A percentile compares a stretch with the other conserved stretches of the same genome.
These are phyloP conservation scores for Phaeotremella fagi DNA, from an alignment of 768 basidiomycete genomes.

Conservation along the genomic window DNA sequence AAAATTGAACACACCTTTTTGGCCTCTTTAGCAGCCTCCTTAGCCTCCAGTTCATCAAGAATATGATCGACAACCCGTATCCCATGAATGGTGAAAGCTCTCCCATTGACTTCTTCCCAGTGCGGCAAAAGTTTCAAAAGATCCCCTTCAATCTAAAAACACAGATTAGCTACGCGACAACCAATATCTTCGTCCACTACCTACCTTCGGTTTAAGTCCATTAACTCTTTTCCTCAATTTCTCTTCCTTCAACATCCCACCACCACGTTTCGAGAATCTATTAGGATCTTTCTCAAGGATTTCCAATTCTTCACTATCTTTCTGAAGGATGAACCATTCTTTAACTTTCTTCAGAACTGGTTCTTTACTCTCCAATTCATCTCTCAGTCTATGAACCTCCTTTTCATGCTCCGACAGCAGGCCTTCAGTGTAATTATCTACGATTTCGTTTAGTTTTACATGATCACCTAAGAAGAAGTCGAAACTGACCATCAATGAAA, in stretches of 20 bases:
- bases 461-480: neutral
- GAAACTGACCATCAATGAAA: constrained; percentile 68
- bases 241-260: constrained; percentile 73
- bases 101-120: constrained; percentile 75
- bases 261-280: constrained; percentile 42
- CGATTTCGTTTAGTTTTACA: neutral
- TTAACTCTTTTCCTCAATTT: constrained; percentile 93
- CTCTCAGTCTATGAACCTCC: constrained; percentile 73
- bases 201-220: constrained; percentile 86
- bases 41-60: constrained; percentile 61
- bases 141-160: constrained; percentile 75
- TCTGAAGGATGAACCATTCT: constrained; percentile 86
- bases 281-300: constrained; percentile 44
- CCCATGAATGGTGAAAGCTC: constrained; percentile 79
- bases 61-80: constrained; percentile 73
- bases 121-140: constrained; percentile 68
- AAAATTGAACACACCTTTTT: constrained; percentile 51
- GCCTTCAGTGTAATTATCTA: constrained; percentile 86
- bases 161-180: neutral
- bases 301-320: constrained; percentile 82
- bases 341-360: constrained; percentile 68
- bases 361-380: constrained; percentile 73
- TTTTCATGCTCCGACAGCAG: constrained; percentile 76
- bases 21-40: constrained; percentile 72
- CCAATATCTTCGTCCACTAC: constrained; percentile 33